These are phyloP conservation scores for Pelargonium myrrhifolium DNA, from an alignment of 441 rosid species.

Conservation along the genomic window DNA sequence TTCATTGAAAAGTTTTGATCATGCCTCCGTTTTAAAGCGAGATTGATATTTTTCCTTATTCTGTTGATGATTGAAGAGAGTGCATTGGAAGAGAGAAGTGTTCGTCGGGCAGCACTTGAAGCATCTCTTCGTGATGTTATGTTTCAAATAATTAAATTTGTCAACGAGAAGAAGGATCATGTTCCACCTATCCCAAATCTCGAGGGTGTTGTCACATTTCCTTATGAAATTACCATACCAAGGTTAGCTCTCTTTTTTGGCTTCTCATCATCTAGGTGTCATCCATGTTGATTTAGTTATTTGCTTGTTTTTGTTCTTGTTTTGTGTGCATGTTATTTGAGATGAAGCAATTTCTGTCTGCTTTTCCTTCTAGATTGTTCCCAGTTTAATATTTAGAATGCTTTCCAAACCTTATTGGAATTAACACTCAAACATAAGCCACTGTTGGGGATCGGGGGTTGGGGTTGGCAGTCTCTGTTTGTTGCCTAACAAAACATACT, in stretches of 20 bases:
- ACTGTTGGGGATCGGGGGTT: too few species aligned
- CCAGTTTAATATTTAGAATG: background rate
- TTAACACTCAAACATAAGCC: too few species aligned
- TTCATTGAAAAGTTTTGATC: background rate
- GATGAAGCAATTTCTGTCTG: background rate
- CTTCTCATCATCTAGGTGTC: background rate
- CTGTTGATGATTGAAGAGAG: constrained; percentile 32
- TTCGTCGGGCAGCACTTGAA: constrained; percentile 64
- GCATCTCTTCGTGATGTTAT: constrained; percentile 68
- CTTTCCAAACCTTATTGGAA: too few species aligned
- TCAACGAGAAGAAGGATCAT: constrained; percentile 91
- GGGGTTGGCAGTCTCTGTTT: too few species aligned
- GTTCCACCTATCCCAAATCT: constrained; percentile 60
- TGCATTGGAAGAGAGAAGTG: constrained; percentile 50
- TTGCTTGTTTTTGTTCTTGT: background rate
- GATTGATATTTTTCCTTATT: constrained; percentile 10
- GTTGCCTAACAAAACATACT: too few species aligned
- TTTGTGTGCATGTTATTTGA: background rate
- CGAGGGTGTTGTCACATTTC: constrained; percentile 70
- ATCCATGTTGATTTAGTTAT: background rate
- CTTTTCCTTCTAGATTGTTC: background rate
- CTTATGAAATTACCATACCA: constrained; percentile 71
- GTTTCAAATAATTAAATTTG: constrained; percentile 85
- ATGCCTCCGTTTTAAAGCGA: background rate
- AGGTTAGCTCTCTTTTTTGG: constrained; percentile 47